Conservation (phyloP, 2,329 filamentous ascomycete genomes). For the Onygenales sp. region DNA sequence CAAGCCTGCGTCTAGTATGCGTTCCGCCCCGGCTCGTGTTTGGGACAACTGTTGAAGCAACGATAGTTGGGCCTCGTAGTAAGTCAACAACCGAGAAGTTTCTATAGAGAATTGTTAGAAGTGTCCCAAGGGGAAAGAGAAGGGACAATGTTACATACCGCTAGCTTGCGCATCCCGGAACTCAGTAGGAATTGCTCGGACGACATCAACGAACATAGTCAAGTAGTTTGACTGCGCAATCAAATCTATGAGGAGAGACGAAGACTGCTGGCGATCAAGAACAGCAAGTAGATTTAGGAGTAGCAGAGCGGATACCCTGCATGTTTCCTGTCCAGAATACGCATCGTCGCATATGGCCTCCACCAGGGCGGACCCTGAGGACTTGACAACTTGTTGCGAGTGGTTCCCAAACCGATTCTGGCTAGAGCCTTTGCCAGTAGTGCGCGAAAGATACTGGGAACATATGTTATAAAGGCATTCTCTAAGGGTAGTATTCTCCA, state of each 20-base stretch:
- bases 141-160: conserved; percentile 39
- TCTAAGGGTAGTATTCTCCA: conserved; percentile 61
- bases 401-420: conserved; percentile 18
- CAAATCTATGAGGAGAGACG: conserved; percentile 64
- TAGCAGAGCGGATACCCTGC: conserved; percentile 76
- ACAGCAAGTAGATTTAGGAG: conserved; percentile 71
- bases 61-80: conserved; percentile 66
- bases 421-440: conserved; percentile 20
- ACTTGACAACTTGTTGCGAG: conserved; percentile 61
- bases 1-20: conserved; percentile 80
- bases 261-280: conserved; percentile 62
- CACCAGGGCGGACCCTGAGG: conserved; percentile 70
- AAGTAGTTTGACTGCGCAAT: conserved; percentile 85
- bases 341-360: conserved; percentile 90
- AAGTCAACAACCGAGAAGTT: conserved; percentile 45
- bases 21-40: conserved; percentile 71
- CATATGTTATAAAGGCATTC: conserved; percentile 87
- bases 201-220: conserved; percentile 77
- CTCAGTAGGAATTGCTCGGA: conserved; percentile 68
- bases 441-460: conserved; percentile 66
- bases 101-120: conserved; percentile 28
- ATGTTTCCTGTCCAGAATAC: conserved; percentile 69
- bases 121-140: not conserved
- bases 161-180: conserved; percentile 49
- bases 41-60: conserved; percentile 78